Evolutionary conservation across 257 asterid genomes (phyloP).

Genomic region (Nicotiana obtusifolia): DNA sequence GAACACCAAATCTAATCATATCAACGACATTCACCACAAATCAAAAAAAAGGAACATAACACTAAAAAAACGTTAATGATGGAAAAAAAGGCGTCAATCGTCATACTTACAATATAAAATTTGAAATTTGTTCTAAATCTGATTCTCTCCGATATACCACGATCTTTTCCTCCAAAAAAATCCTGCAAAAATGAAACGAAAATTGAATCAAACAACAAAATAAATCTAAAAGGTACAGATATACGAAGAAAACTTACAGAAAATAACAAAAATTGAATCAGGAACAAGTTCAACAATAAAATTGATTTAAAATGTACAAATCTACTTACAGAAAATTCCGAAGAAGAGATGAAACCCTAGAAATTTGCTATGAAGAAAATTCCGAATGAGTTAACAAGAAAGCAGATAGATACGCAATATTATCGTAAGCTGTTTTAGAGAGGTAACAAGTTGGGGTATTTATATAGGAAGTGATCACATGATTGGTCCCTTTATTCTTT

Average conservation of each 20-base stretch:
- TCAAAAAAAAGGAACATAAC: background rate
- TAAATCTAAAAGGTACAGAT: background rate
- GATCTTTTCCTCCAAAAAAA: background rate
- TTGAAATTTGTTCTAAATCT: background rate
- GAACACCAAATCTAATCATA: background rate
- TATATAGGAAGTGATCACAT: background rate
- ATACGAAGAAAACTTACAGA: background rate
- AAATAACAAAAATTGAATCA: background rate
- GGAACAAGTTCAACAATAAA: background rate
- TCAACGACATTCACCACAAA: conserved; percentile 7
- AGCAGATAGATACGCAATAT: background rate
- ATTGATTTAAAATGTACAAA: background rate
- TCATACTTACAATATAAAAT: background rate
- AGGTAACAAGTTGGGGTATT: background rate
- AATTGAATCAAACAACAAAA: background rate
- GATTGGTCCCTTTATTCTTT: background rate
- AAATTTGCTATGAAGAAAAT: background rate
- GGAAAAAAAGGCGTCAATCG: background rate
- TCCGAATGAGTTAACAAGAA: background rate
- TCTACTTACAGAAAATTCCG: conserved; percentile 5
- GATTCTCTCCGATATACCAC: background rate
- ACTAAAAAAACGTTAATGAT: background rate
- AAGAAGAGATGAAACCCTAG: background rate
- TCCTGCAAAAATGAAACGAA: background rate
- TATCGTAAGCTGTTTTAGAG: background rate